Conservation (phyloP, 2,329 filamentous ascomycete species). For the Myriosclerotinia curreyana region DNA sequence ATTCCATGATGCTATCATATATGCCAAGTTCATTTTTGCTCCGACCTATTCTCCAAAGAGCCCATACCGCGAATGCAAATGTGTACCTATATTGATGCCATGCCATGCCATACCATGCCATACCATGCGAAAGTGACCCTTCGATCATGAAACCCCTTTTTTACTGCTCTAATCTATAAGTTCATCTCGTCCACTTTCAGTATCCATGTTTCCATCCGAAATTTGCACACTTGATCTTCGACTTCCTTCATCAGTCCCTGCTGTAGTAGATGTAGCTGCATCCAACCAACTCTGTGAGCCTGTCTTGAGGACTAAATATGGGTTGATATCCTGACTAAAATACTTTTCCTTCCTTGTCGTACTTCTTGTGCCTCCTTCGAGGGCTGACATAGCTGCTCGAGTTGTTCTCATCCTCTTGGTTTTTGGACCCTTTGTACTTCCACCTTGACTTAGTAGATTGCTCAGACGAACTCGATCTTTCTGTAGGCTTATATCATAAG, state of each 20-base stretch:
- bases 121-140: neutral
- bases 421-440: conserved; percentile 44
- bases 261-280: conserved; percentile 23
- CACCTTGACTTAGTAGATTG: conserved; percentile 60
- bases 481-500: conserved; percentile 70
- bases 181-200: conserved; percentile 17
- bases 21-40: conserved; percentile 1
- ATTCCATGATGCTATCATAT: neutral
- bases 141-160: too few species aligned
- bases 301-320: conserved; percentile 62
- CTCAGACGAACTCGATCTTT: conserved; percentile 62
- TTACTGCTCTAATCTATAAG: neutral
- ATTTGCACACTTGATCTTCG: conserved; percentile 17
- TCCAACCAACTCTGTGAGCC: conserved; percentile 42
- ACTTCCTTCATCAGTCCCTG: conserved; percentile 11
- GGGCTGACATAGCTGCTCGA: conserved; percentile 68
- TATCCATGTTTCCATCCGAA: conserved; percentile 4
- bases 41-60: conserved; percentile 1
- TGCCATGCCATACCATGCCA: neutral
- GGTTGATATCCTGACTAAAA: conserved; percentile 62
- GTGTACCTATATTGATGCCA: neutral
- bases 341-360: conserved; percentile 68
- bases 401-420: conserved; percentile 66
- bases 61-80: conserved; percentile 4
- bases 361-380: conserved; percentile 69